Percentiles rank a stretch among this genome's conserved stretches.
Evolutionary conservation across 2,329 filamentous ascomycete genomes (phyloP).

Genomic region (Fusarium veterinarium): DNA sequence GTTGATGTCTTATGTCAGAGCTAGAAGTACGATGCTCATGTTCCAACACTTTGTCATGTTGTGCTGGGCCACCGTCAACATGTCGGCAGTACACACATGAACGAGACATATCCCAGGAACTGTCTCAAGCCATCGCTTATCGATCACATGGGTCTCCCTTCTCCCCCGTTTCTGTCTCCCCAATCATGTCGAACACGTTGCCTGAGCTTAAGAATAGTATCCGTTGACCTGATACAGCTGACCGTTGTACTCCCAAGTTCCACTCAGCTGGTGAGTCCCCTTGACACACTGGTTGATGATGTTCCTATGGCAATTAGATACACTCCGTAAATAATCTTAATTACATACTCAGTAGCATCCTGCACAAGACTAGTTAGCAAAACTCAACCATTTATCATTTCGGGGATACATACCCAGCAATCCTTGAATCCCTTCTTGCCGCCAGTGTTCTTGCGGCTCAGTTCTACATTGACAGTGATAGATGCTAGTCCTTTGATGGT

Average conservation of each 20-base stretch:
- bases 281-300: background rate
- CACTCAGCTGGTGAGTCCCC: background rate
- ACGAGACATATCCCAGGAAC: fast-evolving
- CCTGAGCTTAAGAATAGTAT: background rate
- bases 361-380: fast-evolving
- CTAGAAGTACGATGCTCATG: too few species aligned
- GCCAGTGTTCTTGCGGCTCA: background rate
- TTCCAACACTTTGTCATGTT: too few species aligned
- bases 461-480: background rate
- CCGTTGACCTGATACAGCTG: background rate
- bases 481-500: background rate
- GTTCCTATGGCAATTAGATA: background rate
- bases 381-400: fast-evolving
- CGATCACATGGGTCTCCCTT: too few species aligned
- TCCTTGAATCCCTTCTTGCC: background rate
- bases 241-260: background rate
- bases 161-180: too few species aligned
- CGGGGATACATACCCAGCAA: background rate
- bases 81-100: fast-evolving
- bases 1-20: too few species aligned
- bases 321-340: fast-evolving
- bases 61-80: fast-evolving
- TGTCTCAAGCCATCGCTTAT: too few species aligned
- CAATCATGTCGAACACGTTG: too few species aligned
- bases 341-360: conserved; percentile 2